Evolutionary conservation across 768 basidiomycete species (phyloP).

Genomic region (Serendipita sp.): DNA sequence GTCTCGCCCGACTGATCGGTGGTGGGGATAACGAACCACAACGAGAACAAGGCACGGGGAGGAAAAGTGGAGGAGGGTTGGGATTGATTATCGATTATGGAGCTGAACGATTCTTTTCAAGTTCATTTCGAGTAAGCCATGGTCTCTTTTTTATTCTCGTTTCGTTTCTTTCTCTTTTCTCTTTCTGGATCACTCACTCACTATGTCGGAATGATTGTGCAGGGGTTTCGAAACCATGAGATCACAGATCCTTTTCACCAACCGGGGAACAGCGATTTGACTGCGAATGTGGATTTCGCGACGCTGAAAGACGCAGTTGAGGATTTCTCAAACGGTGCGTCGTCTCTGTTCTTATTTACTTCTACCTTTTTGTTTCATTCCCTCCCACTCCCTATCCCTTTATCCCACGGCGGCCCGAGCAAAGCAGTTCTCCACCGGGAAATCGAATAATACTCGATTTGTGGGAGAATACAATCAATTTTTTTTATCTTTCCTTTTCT

Average conservation of each 20-base stretch:
- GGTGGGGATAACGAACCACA: slow-evolving; percentile 6
- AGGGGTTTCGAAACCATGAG: slow-evolving; percentile 85
- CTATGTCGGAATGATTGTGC: not conserved
- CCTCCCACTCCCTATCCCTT: slow-evolving; percentile 1
- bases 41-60: slow-evolving; percentile 13
- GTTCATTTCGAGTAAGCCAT: slow-evolving; percentile 61
- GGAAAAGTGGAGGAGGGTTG: slow-evolving; percentile 20
- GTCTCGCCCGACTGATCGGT: slow-evolving; percentile 45
- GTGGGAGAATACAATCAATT: no score
- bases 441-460: no score
- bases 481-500: no score
- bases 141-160: no score
- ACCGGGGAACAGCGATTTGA: slow-evolving; percentile 83
- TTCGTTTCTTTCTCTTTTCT: not conserved
- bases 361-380: no score
- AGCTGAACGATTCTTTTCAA: slow-evolving; percentile 43
- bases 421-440: not conserved
- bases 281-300: slow-evolving; percentile 92
- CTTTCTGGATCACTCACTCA: not conserved
- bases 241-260: slow-evolving; percentile 69
- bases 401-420: not conserved
- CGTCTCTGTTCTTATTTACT: not conserved
- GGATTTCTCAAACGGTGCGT: slow-evolving; percentile 36
- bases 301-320: slow-evolving; percentile 65
- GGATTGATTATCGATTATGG: slow-evolving; percentile 89